Conservation (phyloP, 1,284 basidiomycete genomes). For the Malassezia sp. region DNA sequence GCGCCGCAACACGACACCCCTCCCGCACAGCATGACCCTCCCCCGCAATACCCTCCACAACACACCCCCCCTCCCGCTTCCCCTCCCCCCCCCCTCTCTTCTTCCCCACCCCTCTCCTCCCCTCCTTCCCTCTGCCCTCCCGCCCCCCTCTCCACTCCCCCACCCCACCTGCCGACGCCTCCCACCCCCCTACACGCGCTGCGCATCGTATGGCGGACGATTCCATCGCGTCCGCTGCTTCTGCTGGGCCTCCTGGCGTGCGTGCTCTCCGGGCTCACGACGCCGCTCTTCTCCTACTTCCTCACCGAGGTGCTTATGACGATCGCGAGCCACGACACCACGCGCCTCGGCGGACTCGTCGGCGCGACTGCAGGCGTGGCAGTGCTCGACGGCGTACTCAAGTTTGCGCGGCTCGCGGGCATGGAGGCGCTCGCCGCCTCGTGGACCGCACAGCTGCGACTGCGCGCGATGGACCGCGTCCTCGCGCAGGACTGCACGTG, state of each 20-base stretch:
- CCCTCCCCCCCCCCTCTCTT: too few relatives aligned
- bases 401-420: conserved; percentile 52
- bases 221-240: too few relatives aligned
- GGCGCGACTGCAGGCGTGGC: conserved; percentile 59
- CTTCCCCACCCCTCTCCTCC: too few relatives aligned
- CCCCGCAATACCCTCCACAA: too few relatives aligned
- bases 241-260: conserved; percentile 54
- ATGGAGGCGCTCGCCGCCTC: conserved; percentile 59
- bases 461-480: conserved; percentile 55
- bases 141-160: too few relatives aligned
- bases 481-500: conserved; percentile 77
- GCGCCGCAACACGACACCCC: too few relatives aligned
- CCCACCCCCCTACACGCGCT: too few relatives aligned
- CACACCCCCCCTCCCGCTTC: too few relatives aligned
- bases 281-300: conserved; percentile 80
- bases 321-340: background rate
- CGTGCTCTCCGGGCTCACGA: conserved; percentile 65
- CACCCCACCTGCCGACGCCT: too few relatives aligned
- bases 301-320: conserved; percentile 65
- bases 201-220: too few relatives aligned
- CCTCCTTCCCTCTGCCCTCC: too few relatives aligned
- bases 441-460: conserved; percentile 66
- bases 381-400: conserved; percentile 61
- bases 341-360: conserved; percentile 34
- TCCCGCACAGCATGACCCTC: too few relatives aligned